Percentiles rank a stretch among this genome's conserved stretches.
Evolutionary conservation across 2,329 filamentous ascomycete species (phyloP).

Genomic region (Neospermospora avenae): DNA sequence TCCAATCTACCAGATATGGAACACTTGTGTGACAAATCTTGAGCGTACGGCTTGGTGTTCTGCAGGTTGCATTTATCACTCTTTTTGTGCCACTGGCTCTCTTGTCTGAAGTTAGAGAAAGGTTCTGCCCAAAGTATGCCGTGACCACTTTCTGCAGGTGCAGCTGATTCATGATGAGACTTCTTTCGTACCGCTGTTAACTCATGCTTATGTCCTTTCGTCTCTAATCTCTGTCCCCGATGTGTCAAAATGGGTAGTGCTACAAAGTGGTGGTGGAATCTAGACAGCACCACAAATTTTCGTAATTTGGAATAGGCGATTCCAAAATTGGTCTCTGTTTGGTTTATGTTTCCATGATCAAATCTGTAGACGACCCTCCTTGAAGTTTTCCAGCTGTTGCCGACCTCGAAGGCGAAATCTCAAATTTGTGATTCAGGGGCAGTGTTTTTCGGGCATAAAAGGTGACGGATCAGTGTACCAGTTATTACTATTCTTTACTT

Average conservation of each 20-base stretch:
- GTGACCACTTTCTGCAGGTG: not conserved
- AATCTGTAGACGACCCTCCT: not conserved
- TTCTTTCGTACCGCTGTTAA: not conserved
- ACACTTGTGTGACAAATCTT: not conserved
- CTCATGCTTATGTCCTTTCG: not conserved
- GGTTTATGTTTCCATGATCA: not conserved
- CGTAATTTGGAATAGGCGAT: constrained; percentile 4
- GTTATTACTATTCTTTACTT: too few species aligned
- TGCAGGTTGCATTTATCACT: not conserved
- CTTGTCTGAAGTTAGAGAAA: not conserved
- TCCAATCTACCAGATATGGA: not conserved
- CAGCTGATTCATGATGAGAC: not conserved
- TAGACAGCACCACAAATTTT: not conserved
- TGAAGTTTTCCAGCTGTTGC: too few species aligned
- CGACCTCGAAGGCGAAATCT: too few species aligned
- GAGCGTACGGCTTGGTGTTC: not conserved
- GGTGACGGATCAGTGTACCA: too few species aligned
- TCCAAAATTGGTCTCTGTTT: not conserved
- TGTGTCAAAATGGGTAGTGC: constrained; percentile 3
- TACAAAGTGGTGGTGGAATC: not conserved
- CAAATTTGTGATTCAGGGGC: too few species aligned
- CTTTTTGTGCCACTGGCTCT: not conserved
- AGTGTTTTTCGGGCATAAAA: too few species aligned
- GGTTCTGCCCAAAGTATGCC: not conserved
- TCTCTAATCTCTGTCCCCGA: not conserved